These are phyloP conservation scores for Rhizopus arrhizus DNA, from an alignment of 371 early-diverging fungal species.

Conservation along the genomic window DNA sequence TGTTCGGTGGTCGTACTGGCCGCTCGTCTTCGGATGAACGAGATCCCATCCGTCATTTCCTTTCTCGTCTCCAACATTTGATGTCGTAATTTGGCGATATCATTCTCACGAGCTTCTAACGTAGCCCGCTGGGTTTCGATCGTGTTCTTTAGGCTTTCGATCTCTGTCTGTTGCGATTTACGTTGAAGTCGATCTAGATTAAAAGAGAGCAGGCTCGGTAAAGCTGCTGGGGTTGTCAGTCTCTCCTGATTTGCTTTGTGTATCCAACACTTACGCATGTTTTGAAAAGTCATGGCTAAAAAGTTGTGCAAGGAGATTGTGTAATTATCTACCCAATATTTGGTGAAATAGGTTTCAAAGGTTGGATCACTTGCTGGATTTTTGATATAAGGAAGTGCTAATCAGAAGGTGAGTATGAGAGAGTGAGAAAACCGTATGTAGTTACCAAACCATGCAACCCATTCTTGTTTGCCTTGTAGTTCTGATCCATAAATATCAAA, in stretches of 20 bases:
- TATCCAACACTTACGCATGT: constrained; percentile 59
- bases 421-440: not conserved
- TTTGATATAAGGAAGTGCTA: constrained; percentile 67
- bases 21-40: constrained; percentile 44
- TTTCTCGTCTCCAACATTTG: constrained; percentile 46
- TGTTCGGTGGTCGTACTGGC: constrained; percentile 38
- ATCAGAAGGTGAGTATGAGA: not conserved
- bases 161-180: constrained; percentile 59
- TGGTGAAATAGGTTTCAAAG: constrained; percentile 67
- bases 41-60: constrained; percentile 56
- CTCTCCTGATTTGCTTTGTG: not conserved
- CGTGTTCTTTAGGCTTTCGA: constrained; percentile 55
- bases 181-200: constrained; percentile 62
- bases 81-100: constrained; percentile 50
- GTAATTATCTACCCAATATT: constrained; percentile 69
- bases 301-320: constrained; percentile 68
- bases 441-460: constrained; percentile 73
- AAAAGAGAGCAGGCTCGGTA: constrained; percentile 64
- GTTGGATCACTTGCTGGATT: constrained; percentile 65
- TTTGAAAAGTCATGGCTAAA: constrained; percentile 67
- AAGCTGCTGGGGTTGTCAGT: constrained; percentile 36
- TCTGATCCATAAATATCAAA: constrained; percentile 66
- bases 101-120: constrained; percentile 56
- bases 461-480: constrained; percentile 61
- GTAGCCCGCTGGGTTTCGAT: constrained; percentile 57